A percentile compares a stretch with the other conserved stretches of the same genome.
Conservation (phyloP, 768 basidiomycete genomes). For the Filobasidium floriforme region DNA sequence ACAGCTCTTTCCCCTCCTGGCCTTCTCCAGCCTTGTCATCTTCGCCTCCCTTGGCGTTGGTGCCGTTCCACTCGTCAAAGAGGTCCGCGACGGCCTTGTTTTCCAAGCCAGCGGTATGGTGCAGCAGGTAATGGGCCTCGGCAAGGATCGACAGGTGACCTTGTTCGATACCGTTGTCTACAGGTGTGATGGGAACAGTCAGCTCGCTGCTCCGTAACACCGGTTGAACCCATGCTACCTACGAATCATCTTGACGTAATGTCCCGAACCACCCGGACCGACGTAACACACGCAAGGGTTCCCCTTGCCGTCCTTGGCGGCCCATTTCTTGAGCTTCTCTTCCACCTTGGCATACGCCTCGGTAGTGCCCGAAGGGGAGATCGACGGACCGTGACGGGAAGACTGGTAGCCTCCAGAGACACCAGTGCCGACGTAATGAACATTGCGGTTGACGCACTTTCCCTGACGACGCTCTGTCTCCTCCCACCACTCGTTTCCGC, state of each 20-base stretch:
- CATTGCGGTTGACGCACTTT: conserved; percentile 29
- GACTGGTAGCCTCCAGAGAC: conserved; percentile 46
- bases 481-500: conserved; percentile 44
- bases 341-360: conserved; percentile 37
- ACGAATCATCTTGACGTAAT: conserved; percentile 29
- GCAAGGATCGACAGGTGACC: conserved; percentile 39
- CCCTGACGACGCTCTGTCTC: conserved; percentile 40
- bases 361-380: conserved; percentile 38
- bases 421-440: conserved; percentile 38
- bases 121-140: conserved; percentile 36
- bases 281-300: conserved; percentile 39
- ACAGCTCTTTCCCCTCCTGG: conserved; percentile 28
- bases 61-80: conserved; percentile 38
- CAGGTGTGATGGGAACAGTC: conserved; percentile 32
- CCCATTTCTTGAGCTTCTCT: conserved; percentile 42
- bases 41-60: conserved; percentile 1
- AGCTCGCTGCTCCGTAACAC: neutral
- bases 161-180: conserved; percentile 46
- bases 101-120: conserved; percentile 29
- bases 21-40: neutral
- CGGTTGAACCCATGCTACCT: neutral
- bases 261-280: conserved; percentile 41
- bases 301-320: conserved; percentile 37
- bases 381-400: conserved; percentile 41
- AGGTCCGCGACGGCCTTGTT: conserved; percentile 41